phyloP scores from a whole-genome alignment of 129 eudicot species.

The Flaveria sonorensis region DNA sequence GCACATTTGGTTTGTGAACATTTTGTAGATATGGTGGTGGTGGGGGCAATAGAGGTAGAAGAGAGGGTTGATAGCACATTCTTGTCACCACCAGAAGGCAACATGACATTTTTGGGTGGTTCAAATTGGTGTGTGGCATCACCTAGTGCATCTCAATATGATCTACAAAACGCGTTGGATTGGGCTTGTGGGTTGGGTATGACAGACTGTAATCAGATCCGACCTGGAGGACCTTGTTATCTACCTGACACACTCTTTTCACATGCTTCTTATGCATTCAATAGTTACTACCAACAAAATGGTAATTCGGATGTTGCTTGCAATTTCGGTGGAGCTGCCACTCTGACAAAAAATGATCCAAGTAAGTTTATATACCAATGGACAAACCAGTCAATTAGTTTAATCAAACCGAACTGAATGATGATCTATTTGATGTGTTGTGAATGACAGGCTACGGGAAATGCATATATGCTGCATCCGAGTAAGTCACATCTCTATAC shows the following conservation, averaged over 20 bases:
- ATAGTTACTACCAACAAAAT: constrained; percentile 67
- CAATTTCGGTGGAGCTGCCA: constrained; percentile 64
- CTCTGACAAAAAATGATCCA: constrained; percentile 48
- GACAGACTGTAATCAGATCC: constrained; percentile 60
- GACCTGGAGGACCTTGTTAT: constrained; percentile 55
- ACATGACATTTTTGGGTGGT: constrained; percentile 66
- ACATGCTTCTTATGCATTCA: constrained; percentile 76
- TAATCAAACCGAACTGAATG: not conserved
- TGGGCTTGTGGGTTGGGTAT: constrained; percentile 75
- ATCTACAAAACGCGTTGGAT: constrained; percentile 58
- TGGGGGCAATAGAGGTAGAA: constrained; percentile 33
- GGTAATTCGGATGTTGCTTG: constrained; percentile 73
- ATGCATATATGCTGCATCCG: constrained; percentile 49
- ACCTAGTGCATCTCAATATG: constrained; percentile 44
- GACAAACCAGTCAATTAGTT: not conserved
- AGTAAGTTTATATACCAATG: constrained; percentile 38
- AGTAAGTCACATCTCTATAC: constrained; percentile 38
- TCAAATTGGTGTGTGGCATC: constrained; percentile 70
- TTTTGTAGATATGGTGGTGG: constrained; percentile 19
- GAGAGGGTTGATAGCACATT: constrained; percentile 43
- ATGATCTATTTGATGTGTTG: not conserved
- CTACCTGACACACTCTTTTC: constrained; percentile 56
- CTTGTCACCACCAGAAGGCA: constrained; percentile 70
- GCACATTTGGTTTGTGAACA: no score
- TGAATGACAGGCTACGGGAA: constrained; percentile 52